A percentile compares a stretch with the other conserved stretches of the same genome.
Conservation (phyloP, 768 basidiomycete genomes). For the Hygrocybe coccinea region DNA sequence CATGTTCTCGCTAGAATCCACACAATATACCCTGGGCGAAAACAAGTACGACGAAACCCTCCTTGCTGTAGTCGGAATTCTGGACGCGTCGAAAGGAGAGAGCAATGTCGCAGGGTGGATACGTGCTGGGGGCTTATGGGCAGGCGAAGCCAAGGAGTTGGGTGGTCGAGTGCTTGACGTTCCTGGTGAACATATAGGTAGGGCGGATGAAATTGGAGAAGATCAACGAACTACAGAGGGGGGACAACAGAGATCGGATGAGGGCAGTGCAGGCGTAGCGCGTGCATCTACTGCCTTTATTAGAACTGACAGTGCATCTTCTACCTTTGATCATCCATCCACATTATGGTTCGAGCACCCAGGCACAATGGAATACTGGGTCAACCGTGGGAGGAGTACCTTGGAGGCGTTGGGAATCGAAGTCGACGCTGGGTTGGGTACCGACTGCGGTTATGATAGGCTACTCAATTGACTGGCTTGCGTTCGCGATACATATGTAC, state of each 20-base stretch:
- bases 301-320: too few species aligned
- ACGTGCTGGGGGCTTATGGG: slow-evolving; percentile 45
- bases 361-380: slow-evolving; percentile 46
- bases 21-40: too few species aligned
- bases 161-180: background rate
- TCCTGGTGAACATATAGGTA: background rate
- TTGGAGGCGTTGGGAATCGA: slow-evolving; percentile 46
- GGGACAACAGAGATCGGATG: too few species aligned
- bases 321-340: background rate
- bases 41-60: slow-evolving; percentile 47
- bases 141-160: background rate
- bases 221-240: background rate
- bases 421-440: slow-evolving; percentile 35
- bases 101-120: slow-evolving; percentile 68
- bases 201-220: background rate
- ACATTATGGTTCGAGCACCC: slow-evolving; percentile 55
- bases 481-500: too few species aligned
- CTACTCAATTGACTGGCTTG: too few species aligned
- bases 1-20: too few species aligned
- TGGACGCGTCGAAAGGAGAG: slow-evolving; percentile 55
- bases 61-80: slow-evolving; percentile 61
- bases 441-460: too few species aligned
- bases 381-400: slow-evolving; percentile 43
- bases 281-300: too few species aligned
- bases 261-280: too few species aligned